Evolutionary conservation across 441 rosid species (phyloP), one percentile per base, ranked within the genome.

Genomic region (Croton laevigatus): DNA sequence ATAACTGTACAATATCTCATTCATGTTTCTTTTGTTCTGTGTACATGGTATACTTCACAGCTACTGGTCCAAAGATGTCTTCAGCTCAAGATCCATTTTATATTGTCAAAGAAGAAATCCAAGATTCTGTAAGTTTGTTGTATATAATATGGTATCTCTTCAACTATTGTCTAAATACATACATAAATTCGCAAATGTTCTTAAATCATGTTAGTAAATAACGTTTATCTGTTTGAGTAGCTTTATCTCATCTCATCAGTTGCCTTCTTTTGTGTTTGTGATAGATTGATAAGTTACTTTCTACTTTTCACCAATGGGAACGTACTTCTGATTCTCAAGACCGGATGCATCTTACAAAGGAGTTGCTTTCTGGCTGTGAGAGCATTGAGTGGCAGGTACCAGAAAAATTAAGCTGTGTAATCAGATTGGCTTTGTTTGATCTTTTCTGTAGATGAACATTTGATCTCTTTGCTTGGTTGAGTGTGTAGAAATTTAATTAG

Each of bases 341-440:
- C 71, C 92, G 86, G 77, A 80, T 68, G 6, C 93, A 82, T 69
- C 90, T 86, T 48, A 72, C 89, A 0, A 88, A 84, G 81, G 97
- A 90, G 84, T 83, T 96, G 40, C 76, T 90, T 69, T 86, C 91
- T 79, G 78, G 72, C 71, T 91, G 97, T 64, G 94, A 85, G 83
- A 96, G 99, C 93, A 84, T 91, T 49, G 89, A 87, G 81, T 96
- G 99, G 99, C 99, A 91, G 98, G 98, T 96, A 87, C 19, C 65
- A 51, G n/a, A 72, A 66, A n/a, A 45, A 73, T 37, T 19, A 13
- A 2, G 1, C 72, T 6, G 8, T 42, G 52, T 64, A 23, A 22
- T 46, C 16, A 8, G 38, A 45, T 58, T n/a, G 27, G n/a, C 11
- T 13, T 62, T 11, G 1, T 7, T n/a, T 52, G 0, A 58, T 58